Evolutionary conservation across 768 basidiomycete genomes (phyloP).

Genomic region (Gymnopilus junonius): DNA sequence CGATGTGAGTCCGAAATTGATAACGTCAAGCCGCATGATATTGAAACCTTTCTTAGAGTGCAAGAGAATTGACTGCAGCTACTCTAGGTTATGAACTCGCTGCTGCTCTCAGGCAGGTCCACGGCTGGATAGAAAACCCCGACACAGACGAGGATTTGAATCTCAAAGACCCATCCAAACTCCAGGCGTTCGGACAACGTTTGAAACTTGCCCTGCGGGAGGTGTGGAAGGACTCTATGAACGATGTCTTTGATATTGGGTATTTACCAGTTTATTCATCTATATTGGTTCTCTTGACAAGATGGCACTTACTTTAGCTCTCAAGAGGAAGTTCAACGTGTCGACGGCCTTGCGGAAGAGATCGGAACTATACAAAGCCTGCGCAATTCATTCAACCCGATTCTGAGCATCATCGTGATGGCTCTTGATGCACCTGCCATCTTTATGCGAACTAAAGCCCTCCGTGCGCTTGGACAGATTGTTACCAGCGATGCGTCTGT

Average conservation of each 20-base stretch:
- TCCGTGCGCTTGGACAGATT: conserved; percentile 88
- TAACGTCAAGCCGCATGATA: not conserved
- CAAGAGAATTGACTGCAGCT: conserved; percentile 79
- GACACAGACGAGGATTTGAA: conserved; percentile 49
- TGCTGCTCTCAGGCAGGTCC: conserved; percentile 61
- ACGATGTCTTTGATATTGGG: conserved; percentile 86
- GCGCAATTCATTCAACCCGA: conserved; percentile 81
- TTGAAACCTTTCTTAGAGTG: conserved; percentile 56
- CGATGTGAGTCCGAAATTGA: conserved; percentile 53
- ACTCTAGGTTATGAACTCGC: conserved; percentile 86
- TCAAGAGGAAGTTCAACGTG: conserved; percentile 68
- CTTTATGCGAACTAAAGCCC: conserved; percentile 92
- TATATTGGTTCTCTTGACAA: not conserved
- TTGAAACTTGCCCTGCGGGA: conserved; percentile 68
- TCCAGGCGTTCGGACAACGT: conserved; percentile 55
- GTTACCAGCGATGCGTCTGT: conserved; percentile 88
- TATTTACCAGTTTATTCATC: conserved; percentile 34
- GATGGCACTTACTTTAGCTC: conserved; percentile 47
- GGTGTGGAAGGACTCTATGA: conserved; percentile 72
- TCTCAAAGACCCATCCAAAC: conserved; percentile 42
- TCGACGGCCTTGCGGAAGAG: conserved; percentile 74
- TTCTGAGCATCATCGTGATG: conserved; percentile 76
- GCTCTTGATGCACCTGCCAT: conserved; percentile 87
- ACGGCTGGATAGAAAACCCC: conserved; percentile 51
- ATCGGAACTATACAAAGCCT: conserved; percentile 79